Base-by-base conservation (phyloP, 768 basidiomycete species). In the Trametes maxima region DNA sequence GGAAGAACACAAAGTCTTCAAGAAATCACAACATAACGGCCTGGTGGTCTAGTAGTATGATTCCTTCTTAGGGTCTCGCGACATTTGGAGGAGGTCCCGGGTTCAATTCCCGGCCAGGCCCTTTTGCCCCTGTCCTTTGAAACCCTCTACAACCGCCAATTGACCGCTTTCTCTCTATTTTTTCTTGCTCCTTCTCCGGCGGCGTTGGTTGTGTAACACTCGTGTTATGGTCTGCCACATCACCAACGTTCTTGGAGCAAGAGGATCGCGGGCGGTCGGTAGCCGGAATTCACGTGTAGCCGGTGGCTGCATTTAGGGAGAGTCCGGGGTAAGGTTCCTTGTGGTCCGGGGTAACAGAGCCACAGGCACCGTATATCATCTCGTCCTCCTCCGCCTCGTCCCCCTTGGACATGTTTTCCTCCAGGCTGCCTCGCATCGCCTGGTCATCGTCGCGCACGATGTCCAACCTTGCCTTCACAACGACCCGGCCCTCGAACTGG, bases 51-150 rank as follows among this genome's bases (percentile, higher is more conserved):
- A 64, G 63, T 60, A 60, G 63, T 64, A 64, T 64, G 63, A 64
- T 64, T 64, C 63, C 63, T 64, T 64, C 63, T 64, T 64, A 64
- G 63, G 63, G 63, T 35, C 39, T 52, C 7, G 39, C 13, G 13
- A 22, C 45, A 54, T 53, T 60, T 64, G 82, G 86, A 87, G 86
- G 87, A 89, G 87, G 89, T 88, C 86, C 86, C 83, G 86, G 86
- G 87, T 89, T 89, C 87, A 88, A 89, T 88, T 87, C 87, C 86
- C 86, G 83, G 86, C 82, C 80, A 86, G 85, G 87, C 85, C 86
- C 81, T 51, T 44, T 44, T 44, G 43, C 43, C 8, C 28, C 28
- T 33, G 28, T 3, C 8, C 28, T 33, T 33, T 8, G 28, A 8
- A 8, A 33, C 8, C 4, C 28, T 3, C 28, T 3, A 3, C 8